These are phyloP conservation scores for Dimocarpus longan DNA, from an alignment of 345 rosid genomes.

Conservation along the genomic window DNA sequence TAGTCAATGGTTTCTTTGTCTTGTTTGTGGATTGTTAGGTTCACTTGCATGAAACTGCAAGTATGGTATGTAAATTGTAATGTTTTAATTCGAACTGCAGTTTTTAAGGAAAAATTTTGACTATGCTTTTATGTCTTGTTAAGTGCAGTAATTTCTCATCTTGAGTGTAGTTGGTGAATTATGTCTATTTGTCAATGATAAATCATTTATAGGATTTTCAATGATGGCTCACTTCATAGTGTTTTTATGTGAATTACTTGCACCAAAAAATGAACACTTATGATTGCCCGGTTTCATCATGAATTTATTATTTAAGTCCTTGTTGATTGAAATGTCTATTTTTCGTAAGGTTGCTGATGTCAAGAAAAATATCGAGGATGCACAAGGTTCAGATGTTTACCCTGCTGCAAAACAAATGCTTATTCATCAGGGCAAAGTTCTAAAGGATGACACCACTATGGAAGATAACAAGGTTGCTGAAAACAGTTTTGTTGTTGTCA, in stretches of 20 bases:
- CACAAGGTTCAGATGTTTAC: conserved; percentile 47
- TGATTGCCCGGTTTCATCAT: no score
- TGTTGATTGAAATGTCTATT: neutral
- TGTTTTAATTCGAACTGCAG: neutral
- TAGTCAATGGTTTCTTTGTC: neutral
- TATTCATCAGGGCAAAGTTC: conserved; percentile 61
- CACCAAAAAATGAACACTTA: no score
- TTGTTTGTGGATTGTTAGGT: no score
- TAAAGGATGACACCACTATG: conserved; percentile 50
- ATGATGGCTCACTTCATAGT: neutral
- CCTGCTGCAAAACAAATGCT: conserved; percentile 57
- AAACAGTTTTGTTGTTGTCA: conserved; percentile 56
- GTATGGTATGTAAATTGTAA: neutral
- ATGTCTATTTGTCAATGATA: neutral
- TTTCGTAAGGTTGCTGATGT: conserved; percentile 46
- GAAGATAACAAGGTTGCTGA: conserved; percentile 58
- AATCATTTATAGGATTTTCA: neutral
- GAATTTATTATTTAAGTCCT: neutral
- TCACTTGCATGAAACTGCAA: neutral
- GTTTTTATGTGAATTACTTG: no score
- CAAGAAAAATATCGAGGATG: conserved; percentile 47
- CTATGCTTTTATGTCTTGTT: neutral
- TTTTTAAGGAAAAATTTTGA: neutral
- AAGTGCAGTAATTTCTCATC: neutral
- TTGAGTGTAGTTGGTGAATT: neutral